A percentile compares a stretch with the other conserved stretches of the same genome.
Evolutionary conservation across 441 rosid species (phyloP).

Genomic region (Daphne laureola): DNA sequence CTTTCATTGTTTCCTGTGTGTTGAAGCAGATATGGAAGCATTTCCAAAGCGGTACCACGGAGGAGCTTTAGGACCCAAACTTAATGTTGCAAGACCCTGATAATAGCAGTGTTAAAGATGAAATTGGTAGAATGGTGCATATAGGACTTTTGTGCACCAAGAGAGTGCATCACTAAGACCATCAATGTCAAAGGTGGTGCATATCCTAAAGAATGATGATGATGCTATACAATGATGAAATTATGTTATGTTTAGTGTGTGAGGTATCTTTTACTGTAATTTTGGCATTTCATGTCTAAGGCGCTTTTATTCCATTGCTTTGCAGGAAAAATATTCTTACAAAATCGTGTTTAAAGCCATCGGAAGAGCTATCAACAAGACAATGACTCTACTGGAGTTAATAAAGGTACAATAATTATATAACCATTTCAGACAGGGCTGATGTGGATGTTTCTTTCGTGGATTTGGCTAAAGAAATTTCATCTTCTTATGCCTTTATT

Average conservation of each 20-base stretch:
- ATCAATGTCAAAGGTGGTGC: slow-evolving; percentile 62
- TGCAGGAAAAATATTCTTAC: slow-evolving; percentile 67
- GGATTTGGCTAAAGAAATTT: too few species aligned
- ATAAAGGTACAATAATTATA: too few species aligned
- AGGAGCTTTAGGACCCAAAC: slow-evolving; percentile 67
- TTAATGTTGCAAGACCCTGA: slow-evolving; percentile 35
- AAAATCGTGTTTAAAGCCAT: slow-evolving; percentile 89
- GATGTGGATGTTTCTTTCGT: too few species aligned
- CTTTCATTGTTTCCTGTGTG: slow-evolving; percentile 5
- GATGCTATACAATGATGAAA: too few species aligned
- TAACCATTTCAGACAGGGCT: too few species aligned
- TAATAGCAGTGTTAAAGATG: slow-evolving; percentile 35
- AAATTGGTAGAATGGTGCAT: slow-evolving; percentile 52
- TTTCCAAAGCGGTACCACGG: slow-evolving; percentile 56
- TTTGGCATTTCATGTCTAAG: not conserved
- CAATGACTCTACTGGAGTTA: slow-evolving; percentile 78
- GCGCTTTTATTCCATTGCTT: not conserved
- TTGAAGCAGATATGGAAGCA: slow-evolving; percentile 64
- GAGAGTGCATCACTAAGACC: slow-evolving; percentile 66
- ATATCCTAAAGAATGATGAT: slow-evolving; percentile 45
- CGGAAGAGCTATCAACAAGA: slow-evolving; percentile 98
- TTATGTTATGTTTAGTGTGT: not conserved
- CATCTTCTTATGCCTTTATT: too few species aligned
- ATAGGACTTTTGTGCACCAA: slow-evolving; percentile 86
- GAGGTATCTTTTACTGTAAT: not conserved